Percentiles rank a stretch among this genome's conserved stretches.
phyloP scores from a whole-genome alignment of 1,284 basidiomycete species.

The Trametes polyzona region DNA sequence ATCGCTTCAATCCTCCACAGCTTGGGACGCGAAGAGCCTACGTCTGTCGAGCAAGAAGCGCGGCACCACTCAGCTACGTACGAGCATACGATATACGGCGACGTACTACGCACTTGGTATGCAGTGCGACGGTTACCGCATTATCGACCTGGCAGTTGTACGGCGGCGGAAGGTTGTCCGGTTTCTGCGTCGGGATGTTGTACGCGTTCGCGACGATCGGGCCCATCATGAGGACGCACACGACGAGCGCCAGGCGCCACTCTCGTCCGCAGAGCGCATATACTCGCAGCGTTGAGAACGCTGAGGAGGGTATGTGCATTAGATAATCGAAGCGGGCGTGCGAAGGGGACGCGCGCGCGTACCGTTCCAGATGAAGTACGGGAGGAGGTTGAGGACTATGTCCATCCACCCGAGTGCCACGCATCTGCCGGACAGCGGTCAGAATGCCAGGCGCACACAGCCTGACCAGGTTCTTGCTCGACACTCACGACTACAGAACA shows the following conservation, averaged over 20 bases:
- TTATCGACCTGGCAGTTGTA: not conserved
- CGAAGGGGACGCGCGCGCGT: not conserved
- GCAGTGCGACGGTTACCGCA: not conserved
- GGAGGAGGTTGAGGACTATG: not conserved
- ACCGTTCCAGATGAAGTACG: slow-evolving; percentile 8
- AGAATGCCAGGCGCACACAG: no score
- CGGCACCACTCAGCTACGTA: no score
- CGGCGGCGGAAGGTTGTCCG: not conserved
- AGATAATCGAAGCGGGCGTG: no score
- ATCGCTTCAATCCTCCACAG: not conserved
- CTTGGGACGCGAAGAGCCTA: not conserved
- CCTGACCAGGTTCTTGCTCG: no score
- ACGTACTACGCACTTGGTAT: not conserved
- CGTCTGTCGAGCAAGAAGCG: not conserved
- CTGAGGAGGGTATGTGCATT: not conserved
- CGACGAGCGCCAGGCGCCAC: slow-evolving; percentile 1
- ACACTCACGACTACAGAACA: no score
- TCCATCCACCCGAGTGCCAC: slow-evolving; percentile 1
- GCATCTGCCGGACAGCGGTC: not conserved
- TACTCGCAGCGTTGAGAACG: slow-evolving; percentile 4
- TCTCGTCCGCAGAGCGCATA: not conserved
- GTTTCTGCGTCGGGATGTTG: not conserved
- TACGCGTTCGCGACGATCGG: slow-evolving; percentile 5
- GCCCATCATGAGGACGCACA: not conserved
- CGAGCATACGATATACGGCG: not conserved